These are phyloP conservation scores for Ramaria sp. DNA, from an alignment of 768 basidiomycete genomes.

Conservation along the genomic window DNA sequence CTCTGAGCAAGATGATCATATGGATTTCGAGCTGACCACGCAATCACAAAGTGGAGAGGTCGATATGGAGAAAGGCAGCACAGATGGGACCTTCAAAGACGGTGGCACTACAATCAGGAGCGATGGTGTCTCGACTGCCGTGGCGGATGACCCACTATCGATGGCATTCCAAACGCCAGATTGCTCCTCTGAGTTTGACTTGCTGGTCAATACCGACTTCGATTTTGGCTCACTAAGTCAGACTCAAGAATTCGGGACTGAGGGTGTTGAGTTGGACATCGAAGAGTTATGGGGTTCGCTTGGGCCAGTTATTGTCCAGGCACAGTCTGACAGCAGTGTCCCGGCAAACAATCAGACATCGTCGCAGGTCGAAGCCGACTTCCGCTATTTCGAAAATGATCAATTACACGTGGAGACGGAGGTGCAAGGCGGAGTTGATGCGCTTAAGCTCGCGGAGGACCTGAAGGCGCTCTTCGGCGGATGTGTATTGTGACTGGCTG, in stretches of 20 bases:
- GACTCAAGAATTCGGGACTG: background rate
- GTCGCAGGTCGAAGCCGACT: background rate
- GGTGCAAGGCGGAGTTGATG: conserved; percentile 2
- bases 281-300: conserved; percentile 6
- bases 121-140: background rate
- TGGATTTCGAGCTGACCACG: background rate
- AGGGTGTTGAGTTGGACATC: conserved; percentile 6
- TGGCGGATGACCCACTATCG: background rate
- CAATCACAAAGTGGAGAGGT: background rate
- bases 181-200: background rate
- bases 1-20: background rate
- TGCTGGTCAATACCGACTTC: background rate
- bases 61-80: background rate
- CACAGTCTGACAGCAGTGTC: background rate
- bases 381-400: background rate
- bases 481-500: conserved; percentile 3
- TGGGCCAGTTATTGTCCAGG: conserved; percentile 6
- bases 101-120: background rate
- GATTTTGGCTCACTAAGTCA: background rate
- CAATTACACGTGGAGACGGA: background rate
- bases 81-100: background rate
- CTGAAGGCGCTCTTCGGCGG: conserved; percentile 8
- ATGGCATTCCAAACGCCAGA: background rate
- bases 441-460: conserved; percentile 6
- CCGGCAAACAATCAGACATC: background rate